Conservation (phyloP, 352 stramenopile genomes). For the Lagenidium giganteum region DNA sequence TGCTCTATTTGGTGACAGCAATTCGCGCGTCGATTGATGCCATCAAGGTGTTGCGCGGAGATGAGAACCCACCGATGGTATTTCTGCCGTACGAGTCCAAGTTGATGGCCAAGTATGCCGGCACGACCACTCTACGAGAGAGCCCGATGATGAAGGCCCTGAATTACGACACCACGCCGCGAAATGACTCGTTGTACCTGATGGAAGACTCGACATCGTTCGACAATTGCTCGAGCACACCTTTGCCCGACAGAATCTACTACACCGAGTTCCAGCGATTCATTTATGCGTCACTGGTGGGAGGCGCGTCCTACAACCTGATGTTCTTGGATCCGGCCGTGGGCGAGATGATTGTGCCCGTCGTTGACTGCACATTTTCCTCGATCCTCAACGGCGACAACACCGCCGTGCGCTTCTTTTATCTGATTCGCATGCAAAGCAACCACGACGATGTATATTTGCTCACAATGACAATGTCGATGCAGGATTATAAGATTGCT, state of each 20-base stretch:
- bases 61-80: neutral
- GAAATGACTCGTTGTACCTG: constrained; percentile 14
- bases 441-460: constrained; percentile 19
- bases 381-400: constrained; percentile 22
- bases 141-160: neutral
- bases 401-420: constrained; percentile 26
- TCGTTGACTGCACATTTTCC: constrained; percentile 34
- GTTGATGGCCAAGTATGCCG: constrained; percentile 1
- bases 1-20: neutral
- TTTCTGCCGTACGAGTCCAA: constrained; percentile 4
- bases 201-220: constrained; percentile 1
- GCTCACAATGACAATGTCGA: constrained; percentile 21
- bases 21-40: neutral
- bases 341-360: constrained; percentile 26
- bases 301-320: constrained; percentile 7
- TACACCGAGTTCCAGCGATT: constrained; percentile 3
- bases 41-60: neutral
- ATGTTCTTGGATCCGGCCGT: constrained; percentile 2
- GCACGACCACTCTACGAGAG: constrained; percentile 3
- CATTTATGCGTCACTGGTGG: constrained; percentile 4
- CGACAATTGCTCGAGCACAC: neutral
- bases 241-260: constrained; percentile 4
- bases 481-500: constrained; percentile 33
- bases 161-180: neutral
- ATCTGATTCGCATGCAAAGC: constrained; percentile 26